Evolutionary conservation across 306 rosid genomes (phyloP), one percentile per base, ranked within the genome.

Genomic region (Clitoria ternatea): DNA sequence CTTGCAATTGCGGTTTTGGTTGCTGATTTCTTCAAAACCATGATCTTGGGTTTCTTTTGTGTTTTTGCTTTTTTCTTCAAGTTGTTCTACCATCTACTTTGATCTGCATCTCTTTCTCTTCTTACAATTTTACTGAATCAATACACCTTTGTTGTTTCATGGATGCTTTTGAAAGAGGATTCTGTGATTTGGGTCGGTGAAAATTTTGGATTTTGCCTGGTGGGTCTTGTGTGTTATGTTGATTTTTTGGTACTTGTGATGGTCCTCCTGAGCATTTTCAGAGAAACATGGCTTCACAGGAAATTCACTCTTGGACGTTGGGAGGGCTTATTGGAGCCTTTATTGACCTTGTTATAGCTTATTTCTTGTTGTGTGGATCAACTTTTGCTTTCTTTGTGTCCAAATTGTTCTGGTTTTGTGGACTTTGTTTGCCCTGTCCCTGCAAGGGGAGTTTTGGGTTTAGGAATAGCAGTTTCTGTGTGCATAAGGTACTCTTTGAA

Each of bases 371-470:
- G 5, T 91, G 86, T 24, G 72, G 78, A 12, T 88, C 97, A n/a
- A 66, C 83, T 56, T 30, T 77, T 76, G 72, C 75, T 70, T 89
- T 84, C 79, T 65, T 91, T 23, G 83, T 81, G 3, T 81, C 85
- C 3, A 87, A 81, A 55, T 60, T 84, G 10, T 74, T 82, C 64
- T 23, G 73, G 37, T 0, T 87, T 60, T 44, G 83, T 12, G 89
- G 96, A 47, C 39, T 85, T 43, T 43, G 14, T 53, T 63, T 91
- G 50, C 99, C 96, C 3, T 91, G 99, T 66, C 93, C 96, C 53
- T 95, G 99, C 79, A 76, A 75, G 53, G 96, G 96, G 17, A 17
- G 84, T 56, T 85, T 89, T 11, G 97, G 97, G 50, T 85, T 18
- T 75, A 79, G 55, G 64, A 83, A 83, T 60, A 55, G 72, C 29